These are phyloP conservation scores for Luffa aegyptiaca DNA, from an alignment of 306 rosid species.

Conservation along the genomic window DNA sequence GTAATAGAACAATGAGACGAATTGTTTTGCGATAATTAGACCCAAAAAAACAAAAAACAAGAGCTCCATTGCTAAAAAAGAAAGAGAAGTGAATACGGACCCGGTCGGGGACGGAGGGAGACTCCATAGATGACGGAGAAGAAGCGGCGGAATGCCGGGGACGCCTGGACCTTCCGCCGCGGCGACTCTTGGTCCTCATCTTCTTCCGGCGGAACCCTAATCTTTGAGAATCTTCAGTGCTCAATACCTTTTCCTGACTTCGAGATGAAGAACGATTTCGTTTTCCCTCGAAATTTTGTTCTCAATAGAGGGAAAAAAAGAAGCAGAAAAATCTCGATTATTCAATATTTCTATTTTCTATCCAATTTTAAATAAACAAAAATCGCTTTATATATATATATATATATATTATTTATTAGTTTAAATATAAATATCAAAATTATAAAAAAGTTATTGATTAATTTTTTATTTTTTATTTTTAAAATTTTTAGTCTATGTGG, in stretches of 20 bases:
- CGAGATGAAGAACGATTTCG: not conserved
- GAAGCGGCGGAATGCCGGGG: not conserved
- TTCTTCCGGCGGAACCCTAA: slow-evolving; percentile 2
- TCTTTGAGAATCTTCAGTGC: not conserved
- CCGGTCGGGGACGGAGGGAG: not conserved
- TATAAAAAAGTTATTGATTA: too few relatives aligned
- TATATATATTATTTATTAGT: too few relatives aligned
- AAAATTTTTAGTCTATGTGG: too few relatives aligned
- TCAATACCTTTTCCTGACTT: not conserved
- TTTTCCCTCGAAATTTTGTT: not conserved
- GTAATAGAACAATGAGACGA: not conserved
- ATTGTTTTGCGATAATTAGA: not conserved
- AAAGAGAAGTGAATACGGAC: not conserved
- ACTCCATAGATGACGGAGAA: not conserved
- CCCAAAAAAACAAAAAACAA: not conserved
- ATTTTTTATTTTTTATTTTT: too few relatives aligned
- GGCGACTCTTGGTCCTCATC: slow-evolving; percentile 7
- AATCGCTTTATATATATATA: too few relatives aligned
- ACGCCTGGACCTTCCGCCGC: not conserved
- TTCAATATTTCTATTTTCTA: too few relatives aligned
- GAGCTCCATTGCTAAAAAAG: not conserved
- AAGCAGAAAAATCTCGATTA: not conserved
- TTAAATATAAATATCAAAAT: too few relatives aligned
- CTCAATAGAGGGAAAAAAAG: not conserved
- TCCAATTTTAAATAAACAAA: too few relatives aligned